phyloP scores from a whole-genome alignment of 2,329 filamentous ascomycete genomes.

The Fusarium graminum region DNA sequence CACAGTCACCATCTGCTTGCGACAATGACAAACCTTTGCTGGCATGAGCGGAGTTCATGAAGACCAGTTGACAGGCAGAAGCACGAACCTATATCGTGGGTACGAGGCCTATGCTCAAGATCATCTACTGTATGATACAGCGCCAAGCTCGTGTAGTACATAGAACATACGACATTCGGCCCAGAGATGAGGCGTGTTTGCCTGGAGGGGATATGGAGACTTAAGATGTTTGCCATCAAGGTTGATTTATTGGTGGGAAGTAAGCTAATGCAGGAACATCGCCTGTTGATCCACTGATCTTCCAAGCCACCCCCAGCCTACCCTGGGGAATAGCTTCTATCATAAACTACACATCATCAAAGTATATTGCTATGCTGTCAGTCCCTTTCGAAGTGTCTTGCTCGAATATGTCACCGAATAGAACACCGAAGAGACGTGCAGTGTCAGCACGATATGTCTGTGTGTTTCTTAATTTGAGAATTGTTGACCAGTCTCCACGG shows the following conservation, averaged over 20 bases:
- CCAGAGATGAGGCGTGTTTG: neutral
- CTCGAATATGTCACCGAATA: neutral
- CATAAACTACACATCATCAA: neutral
- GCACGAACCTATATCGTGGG: no score
- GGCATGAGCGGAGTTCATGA: no score
- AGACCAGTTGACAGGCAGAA: no score
- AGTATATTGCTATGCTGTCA: neutral
- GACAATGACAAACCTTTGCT: no score
- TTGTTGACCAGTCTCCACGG: neutral
- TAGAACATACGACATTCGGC: neutral
- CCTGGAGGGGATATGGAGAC: neutral
- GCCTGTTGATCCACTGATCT: slow-evolving; percentile 11
- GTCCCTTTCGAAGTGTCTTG: neutral
- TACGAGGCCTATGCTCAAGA: no score
- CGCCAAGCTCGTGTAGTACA: neutral
- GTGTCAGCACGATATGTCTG: neutral
- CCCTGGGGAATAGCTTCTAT: neutral
- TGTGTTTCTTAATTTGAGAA: neutral
- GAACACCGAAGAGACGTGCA: neutral
- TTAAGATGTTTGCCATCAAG: neutral
- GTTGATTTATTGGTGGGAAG: neutral
- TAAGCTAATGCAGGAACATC: slow-evolving; percentile 3
- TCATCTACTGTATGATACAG: no score
- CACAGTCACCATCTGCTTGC: no score
- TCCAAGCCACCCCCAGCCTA: slow-evolving; percentile 9